Evolutionary conservation across 495 filamentous ascomycete species (phyloP).

Genomic region (Talaromyces adpressus): DNA sequence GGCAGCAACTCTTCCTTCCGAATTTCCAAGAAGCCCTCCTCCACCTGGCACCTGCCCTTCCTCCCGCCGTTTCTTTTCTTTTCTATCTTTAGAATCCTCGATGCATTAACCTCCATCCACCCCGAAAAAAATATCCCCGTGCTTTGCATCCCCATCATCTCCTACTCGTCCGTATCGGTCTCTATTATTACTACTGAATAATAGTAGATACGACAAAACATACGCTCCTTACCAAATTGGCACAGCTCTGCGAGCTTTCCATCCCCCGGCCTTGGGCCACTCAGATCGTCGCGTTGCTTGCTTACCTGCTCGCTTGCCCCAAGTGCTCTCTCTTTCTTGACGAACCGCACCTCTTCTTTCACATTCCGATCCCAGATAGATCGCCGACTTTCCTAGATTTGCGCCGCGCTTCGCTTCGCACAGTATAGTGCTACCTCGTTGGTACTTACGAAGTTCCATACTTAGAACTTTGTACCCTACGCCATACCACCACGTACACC

Average conservation of each 20-base stretch:
- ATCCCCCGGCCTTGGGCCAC: not conserved
- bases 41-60: not conserved
- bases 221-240: not conserved
- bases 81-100: slow-evolving; percentile 32
- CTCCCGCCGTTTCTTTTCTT: slow-evolving; percentile 12
- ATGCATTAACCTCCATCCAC: not conserved
- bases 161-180: not conserved
- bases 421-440: not conserved
- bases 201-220: not conserved
- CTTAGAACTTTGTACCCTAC: not conserved
- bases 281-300: not conserved
- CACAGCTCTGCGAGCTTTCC: not conserved
- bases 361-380: not conserved
- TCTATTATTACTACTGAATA: not conserved
- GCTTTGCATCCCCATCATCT: not conserved
- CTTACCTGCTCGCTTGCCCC: not conserved
- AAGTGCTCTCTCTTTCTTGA: not conserved
- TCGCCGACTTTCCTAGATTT: not conserved
- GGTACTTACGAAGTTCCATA: not conserved
- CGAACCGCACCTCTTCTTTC: not conserved
- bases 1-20: not conserved
- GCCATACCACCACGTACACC: not conserved
- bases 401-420: not conserved
- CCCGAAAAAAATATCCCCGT: not conserved
- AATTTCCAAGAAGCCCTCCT: not conserved